Conservation (phyloP, 2,329 filamentous ascomycete genomes). For the Drechslera avenae region DNA sequence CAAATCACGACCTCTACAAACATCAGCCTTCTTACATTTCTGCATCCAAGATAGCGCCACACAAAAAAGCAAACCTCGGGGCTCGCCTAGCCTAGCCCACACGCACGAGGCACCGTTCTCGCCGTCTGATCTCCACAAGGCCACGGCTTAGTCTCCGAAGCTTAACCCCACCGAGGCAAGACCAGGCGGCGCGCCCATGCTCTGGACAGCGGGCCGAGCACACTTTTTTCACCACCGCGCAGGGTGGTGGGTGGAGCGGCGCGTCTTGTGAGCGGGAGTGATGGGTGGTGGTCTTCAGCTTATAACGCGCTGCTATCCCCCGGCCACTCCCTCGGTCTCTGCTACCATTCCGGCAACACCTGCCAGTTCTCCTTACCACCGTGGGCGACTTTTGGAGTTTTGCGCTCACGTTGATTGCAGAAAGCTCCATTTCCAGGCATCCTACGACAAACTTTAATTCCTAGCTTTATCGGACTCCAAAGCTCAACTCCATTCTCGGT, state of each 20-base stretch:
- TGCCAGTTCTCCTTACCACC: slow-evolving; percentile 15
- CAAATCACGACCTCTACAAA: not conserved
- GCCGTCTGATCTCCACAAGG: slow-evolving; percentile 3
- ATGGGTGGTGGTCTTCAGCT: not conserved
- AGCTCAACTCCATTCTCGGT: not conserved
- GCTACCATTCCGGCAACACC: slow-evolving; percentile 12
- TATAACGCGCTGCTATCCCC: slow-evolving; percentile 34
- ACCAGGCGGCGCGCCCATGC: slow-evolving; percentile 11
- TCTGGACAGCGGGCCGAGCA: slow-evolving; percentile 26
- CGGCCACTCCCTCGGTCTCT: not conserved
- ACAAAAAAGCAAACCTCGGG: slow-evolving; percentile 33
- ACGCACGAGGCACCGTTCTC: slow-evolving; percentile 18
- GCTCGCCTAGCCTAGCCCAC: slow-evolving; percentile 29
- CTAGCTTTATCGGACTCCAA: not conserved
- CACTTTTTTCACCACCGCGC: slow-evolving; percentile 23
- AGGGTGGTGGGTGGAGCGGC: slow-evolving; percentile 10
- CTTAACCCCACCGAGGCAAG: slow-evolving; percentile 19
- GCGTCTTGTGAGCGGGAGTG: not conserved
- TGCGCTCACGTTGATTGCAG: slow-evolving; percentile 45
- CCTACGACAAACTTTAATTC: not conserved
- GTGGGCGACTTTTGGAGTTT: slow-evolving; percentile 52
- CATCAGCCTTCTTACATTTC: slow-evolving; percentile 4
- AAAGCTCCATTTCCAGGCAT: slow-evolving; percentile 40
- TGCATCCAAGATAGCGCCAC: not conserved
- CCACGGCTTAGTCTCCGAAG: slow-evolving; percentile 19